Base-by-base conservation (phyloP, 169 alveolate genomes). In the Miamiensis avidus region DNA sequence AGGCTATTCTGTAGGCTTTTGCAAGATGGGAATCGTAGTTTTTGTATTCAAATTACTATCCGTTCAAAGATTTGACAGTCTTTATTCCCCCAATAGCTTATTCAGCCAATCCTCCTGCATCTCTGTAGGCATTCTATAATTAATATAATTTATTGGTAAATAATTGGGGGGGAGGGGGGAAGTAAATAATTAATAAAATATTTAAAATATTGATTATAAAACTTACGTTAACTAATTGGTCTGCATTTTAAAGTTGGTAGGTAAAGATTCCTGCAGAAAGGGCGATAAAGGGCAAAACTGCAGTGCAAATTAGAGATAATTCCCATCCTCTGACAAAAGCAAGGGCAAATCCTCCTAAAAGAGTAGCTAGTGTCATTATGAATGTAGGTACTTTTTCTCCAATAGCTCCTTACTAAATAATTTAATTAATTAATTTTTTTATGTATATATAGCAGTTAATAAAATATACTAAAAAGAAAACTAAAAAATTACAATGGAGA, bases 331-430 rank as follows among this genome's bases (percentile, higher is more conserved):
- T 85, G 69, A 65, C 31, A 76, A 74, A 86, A 0, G 87, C 90
- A 49, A 81, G 34, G 26, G 74, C 75, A 69, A 86, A 81, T 27
- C 90, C 86, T 64, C 65, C 83, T 28, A 86, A 49, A 29, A 83
- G 64, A 29, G 75, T 81, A 27, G 83, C 32, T 34, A 79, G 34
- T 27, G 82, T 85, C 85, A 79, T 85, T 20, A 85, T 69, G 65
- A 78, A 81, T 15, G 86, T 81, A 28, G 83, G 82, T 27, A 79
- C 76, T n/a, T 85, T 85, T 74, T 85, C 90, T 0, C 86, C 86
- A 20, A 85, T 85, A 30, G 90, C 90, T n/a, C 81, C 90, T 85
- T 85, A 78, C n/a, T n/a, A n/a, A n/a, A n/a, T n/a, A n/a, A n/a
- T n/a, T n/a, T n/a, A n/a, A n/a, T n/a, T n/a, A n/a, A n/a, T n/a